Evolutionary conservation across 805 yeast genomes (phyloP), one percentile per base, ranked within the genome.

Genomic region (Candida takata): DNA sequence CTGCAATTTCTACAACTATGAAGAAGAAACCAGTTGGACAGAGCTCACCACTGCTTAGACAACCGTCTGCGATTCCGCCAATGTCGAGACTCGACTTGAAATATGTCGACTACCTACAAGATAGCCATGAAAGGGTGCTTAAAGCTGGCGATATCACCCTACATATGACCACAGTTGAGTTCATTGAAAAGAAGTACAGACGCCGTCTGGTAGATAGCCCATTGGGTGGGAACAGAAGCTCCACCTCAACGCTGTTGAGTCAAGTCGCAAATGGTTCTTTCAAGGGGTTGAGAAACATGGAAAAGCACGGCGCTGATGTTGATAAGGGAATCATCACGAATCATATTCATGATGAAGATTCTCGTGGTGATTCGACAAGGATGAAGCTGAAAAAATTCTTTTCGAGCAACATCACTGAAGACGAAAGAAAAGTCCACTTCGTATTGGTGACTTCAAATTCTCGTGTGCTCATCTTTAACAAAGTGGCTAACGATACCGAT

Each of bases 201-300:
- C 84, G 84, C 0, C 60, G 65, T 43, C 50, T 80, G 16, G 74
- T 71, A 29, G 82, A 77, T 42, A 65, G 80, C 2, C 83, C 84
- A 0, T 54, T 77, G n/a, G 53, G 52, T n/a, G 60, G 61, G 27
- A 61, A 61, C 24, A 61, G 58, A 25, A 58, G 58, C 12, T 63
- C 62, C 27, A 63, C 65, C 23, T 40, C 57, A 1, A 60, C 69
- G 8, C 42, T 65, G 14, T 48, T 68, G 31, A 55, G 65, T 16
- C 72, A 67, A 48, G 70, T 66, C 31, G 73, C 67, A 7, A 60
- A 67, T 48, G 64, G 65, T 17, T 66, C 69, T 6, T 56, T 57
- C 15, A 59, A 62, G 13, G 70, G 72, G 0, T 52, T 68, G 29
- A 55, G 73, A 41, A 48, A 53, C 29, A 62, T 61, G 39, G 49